A percentile compares a stretch with the other conserved stretches of the same genome.
These are phyloP conservation scores for Wickerhamomyces chambardii DNA, from an alignment of 805 yeast genomes.

Conservation along the genomic window DNA sequence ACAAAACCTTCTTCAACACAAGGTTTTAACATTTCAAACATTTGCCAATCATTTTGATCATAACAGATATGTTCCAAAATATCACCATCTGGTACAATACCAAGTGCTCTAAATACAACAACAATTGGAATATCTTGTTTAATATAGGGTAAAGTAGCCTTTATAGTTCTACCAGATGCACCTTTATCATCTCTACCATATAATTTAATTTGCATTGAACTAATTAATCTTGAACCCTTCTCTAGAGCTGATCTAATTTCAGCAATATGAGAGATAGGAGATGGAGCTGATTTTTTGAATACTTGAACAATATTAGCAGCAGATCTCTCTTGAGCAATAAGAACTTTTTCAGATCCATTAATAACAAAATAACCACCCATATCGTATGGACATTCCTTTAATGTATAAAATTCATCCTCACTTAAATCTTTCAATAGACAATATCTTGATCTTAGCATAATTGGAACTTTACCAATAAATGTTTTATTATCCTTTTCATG, in stretches of 20 bases:
- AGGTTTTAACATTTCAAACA: constrained; percentile 98
- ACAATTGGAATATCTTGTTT: constrained; percentile 96
- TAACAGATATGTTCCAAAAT: constrained; percentile 96
- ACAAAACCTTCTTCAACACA: constrained; percentile 99
- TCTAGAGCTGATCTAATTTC: constrained; percentile 96
- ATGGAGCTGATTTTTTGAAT: constrained; percentile 94
- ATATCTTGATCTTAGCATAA: constrained; percentile 94
- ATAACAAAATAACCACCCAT: constrained; percentile 99
- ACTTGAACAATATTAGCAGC: constrained; percentile 99
- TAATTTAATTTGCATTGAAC: constrained; percentile 89
- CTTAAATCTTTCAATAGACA: constrained; percentile 86
- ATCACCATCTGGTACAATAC: constrained; percentile 99
- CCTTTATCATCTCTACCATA: constrained; percentile 72
- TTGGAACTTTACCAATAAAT: constrained; percentile 94
- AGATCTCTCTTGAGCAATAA: constrained; percentile 97
- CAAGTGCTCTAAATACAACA: constrained; percentile 94
- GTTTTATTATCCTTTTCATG: constrained; percentile 75
- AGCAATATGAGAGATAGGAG: constrained; percentile 93
- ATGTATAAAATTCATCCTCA: constrained; percentile 88
- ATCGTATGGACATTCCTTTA: constrained; percentile 98
- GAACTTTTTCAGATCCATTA: constrained; percentile 96
- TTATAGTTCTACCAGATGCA: constrained; percentile 75
- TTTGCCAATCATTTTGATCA: constrained; percentile 98
- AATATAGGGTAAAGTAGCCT: constrained; percentile 93
- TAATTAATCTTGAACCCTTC: constrained; percentile 92